Evolutionary conservation across 2,329 filamentous ascomycete species (phyloP), one percentile per base, ranked within the genome.

Genomic region (Didymella pomorum): DNA sequence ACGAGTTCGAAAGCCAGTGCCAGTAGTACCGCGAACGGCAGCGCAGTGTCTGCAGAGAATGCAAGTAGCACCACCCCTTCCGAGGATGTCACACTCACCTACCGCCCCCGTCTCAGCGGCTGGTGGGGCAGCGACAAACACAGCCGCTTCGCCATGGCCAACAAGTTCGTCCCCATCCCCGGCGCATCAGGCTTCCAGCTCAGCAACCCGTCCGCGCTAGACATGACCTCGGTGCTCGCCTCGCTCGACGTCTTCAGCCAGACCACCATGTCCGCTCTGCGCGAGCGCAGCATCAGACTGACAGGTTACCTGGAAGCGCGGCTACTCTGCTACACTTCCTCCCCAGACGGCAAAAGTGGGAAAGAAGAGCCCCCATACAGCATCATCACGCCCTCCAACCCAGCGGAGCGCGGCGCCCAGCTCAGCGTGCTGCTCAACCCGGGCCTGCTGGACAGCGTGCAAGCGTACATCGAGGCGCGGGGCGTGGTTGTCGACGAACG

Each of bases 71-170:
- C 35, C 35, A 39, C 35, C 7, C 33, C 33, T 7, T 18, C 33
- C n/a, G 10, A 18, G 16, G 35, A 39, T 1, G 35, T 39, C 35
- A 2, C 7, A 11, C 71, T 80, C 1, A 52, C 68, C 16, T 93
- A 88, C 71, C 82, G 83, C 16, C 88, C 86, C 5, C 84, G 93
- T 4, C 80, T 97, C 2, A 83, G 86, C 31, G 93, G 93, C 23
- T 97, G 93, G 93, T 97, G 94, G 85, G 93, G 93, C 50, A 89
- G 87, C 52, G 89, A 93, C 78, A 92, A 92, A 77, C 78, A 80
- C 47, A 87, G 86, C 31, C 84, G 93, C 14, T 96, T 97, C 80
- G 83, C 86, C 65, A 97, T 97, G 93, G 87, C 89, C 56, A 94
- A 92, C 77, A 80, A 79, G 75, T 96, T 96, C 77, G 80, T 87